phyloP scores from a whole-genome alignment of 192 early-diverging fungal genomes.

The Entomortierella chlamydospora region DNA sequence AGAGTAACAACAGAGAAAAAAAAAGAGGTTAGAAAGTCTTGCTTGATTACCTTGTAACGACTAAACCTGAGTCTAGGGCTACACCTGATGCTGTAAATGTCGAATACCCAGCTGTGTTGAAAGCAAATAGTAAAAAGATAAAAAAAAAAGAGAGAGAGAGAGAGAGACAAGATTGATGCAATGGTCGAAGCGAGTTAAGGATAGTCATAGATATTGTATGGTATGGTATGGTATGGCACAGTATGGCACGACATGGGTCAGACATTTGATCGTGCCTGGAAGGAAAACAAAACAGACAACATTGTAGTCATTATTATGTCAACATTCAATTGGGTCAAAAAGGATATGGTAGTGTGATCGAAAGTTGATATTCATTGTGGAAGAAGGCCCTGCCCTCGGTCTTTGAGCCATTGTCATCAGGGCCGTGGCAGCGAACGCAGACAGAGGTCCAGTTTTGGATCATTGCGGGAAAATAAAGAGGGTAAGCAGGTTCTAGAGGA shows the following conservation, averaged over 20 bases:
- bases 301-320: no score
- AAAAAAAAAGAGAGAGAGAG: constrained; percentile 14
- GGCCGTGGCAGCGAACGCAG: constrained; percentile 52
- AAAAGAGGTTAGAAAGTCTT: neutral
- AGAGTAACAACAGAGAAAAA: neutral
- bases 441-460: constrained; percentile 53
- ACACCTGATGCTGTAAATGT: constrained; percentile 51
- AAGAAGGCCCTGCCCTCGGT: constrained; percentile 54
- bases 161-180: neutral
- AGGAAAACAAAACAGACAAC: neutral
- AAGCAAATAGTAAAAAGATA: constrained; percentile 5
- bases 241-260: no score
- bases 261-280: no score
- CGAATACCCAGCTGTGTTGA: constrained; percentile 49
- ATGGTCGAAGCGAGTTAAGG: constrained; percentile 43
- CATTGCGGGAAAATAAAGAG: constrained; percentile 5
- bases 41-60: constrained; percentile 37
- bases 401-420: constrained; percentile 45
- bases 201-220: constrained; percentile 15
- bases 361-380: constrained; percentile 55
- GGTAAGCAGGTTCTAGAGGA: neutral
- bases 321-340: neutral
- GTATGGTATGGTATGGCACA: no score
- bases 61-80: constrained; percentile 41
- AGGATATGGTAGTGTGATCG: constrained; percentile 14